Percentiles rank a stretch among this genome's conserved stretches.
phyloP scores from a whole-genome alignment of 2,329 filamentous ascomycete species.

The Hypoxylon sp. region DNA sequence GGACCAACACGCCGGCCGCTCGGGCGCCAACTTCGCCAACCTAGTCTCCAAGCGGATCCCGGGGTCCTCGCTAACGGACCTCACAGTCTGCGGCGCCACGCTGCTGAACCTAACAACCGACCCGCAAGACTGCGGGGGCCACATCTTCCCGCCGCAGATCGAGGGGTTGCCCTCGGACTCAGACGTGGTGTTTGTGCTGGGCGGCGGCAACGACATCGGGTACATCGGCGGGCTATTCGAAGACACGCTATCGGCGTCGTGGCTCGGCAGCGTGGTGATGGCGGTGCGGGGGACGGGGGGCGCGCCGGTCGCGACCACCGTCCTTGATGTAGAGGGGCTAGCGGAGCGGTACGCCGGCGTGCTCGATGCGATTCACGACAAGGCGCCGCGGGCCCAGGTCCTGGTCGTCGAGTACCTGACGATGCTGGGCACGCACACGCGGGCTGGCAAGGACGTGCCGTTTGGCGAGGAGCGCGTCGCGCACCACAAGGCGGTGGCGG shows the following conservation, averaged over 20 bases:
- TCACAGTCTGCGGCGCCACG: constrained; percentile 57
- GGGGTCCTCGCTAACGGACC: constrained; percentile 51
- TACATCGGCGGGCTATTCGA: constrained; percentile 56
- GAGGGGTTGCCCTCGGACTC: constrained; percentile 53
- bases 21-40: constrained; percentile 56
- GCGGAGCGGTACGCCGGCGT: constrained; percentile 49
- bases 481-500: constrained; percentile 48
- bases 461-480: constrained; percentile 49
- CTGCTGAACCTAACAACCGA: constrained; percentile 57
- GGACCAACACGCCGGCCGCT: constrained; percentile 52
- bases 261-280: constrained; percentile 36
- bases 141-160: constrained; percentile 56
- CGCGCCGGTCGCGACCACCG: constrained; percentile 20
- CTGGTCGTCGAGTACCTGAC: constrained; percentile 59
- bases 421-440: constrained; percentile 52
- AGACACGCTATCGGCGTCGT: constrained; percentile 49
- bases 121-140: constrained; percentile 50
- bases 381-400: constrained; percentile 60
- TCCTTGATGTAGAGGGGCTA: constrained; percentile 45
- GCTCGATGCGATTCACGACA: constrained; percentile 49
- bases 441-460: constrained; percentile 48
- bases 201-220: constrained; percentile 58
- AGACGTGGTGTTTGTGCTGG: constrained; percentile 57
- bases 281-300: constrained; percentile 34
- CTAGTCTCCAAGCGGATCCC: constrained; percentile 49